A percentile compares a stretch with the other conserved stretches of the same genome.
Evolutionary conservation across 176 grass and related monocot species (phyloP).

Genomic region (Urochloa ruziziensis): DNA sequence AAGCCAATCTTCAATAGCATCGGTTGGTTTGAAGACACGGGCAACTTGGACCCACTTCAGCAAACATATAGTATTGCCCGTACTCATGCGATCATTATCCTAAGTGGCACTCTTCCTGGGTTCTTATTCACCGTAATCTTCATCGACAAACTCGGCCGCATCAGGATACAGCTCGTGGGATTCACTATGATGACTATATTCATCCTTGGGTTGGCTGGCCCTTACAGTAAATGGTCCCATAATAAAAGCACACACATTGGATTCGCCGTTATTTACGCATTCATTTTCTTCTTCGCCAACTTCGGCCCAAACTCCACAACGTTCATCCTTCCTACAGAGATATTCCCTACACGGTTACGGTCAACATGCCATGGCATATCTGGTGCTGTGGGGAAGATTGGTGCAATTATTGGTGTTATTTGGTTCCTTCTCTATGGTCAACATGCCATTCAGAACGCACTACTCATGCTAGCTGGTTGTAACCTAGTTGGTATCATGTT

Average conservation of each 20-base stretch:
- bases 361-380: constrained; percentile 34
- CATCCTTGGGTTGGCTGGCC: constrained; percentile 20
- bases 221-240: background rate
- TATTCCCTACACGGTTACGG: constrained; percentile 24
- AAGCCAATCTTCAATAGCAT: constrained; percentile 34
- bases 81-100: background rate
- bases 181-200: constrained; percentile 41
- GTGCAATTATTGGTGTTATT: constrained; percentile 12
- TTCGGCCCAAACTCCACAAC: constrained; percentile 34
- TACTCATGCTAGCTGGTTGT: constrained; percentile 13
- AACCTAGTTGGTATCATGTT: constrained; percentile 11
- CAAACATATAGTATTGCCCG: background rate
- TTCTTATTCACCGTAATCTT: constrained; percentile 26
- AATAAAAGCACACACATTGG: background rate
- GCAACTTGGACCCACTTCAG: background rate
- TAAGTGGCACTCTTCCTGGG: constrained; percentile 15
- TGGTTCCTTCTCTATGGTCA: background rate
- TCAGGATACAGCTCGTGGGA: constrained; percentile 16
- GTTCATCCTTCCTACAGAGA: constrained; percentile 19
- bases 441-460: background rate
- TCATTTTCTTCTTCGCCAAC: constrained; percentile 25
- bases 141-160: constrained; percentile 24
- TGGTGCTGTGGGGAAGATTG: constrained; percentile 2
- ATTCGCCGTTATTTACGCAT: constrained; percentile 11
- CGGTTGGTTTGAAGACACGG: background rate